Conservation (phyloP, 192 early-diverging fungal species). For the Coemansia sp. region DNA sequence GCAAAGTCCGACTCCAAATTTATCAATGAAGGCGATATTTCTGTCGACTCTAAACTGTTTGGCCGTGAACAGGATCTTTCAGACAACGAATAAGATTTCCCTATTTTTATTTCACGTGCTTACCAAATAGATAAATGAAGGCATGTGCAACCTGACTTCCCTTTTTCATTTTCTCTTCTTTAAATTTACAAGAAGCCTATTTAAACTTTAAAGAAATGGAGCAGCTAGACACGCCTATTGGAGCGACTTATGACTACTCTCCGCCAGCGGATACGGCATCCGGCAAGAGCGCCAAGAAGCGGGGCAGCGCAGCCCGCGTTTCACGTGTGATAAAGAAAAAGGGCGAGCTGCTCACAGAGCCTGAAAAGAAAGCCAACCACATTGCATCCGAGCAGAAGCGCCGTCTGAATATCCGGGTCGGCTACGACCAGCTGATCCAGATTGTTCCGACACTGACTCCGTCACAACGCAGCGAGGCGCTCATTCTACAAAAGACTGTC, state of each 20-base stretch:
- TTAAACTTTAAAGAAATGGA: neutral
- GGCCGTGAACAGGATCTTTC: constrained; percentile 61
- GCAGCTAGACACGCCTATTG: neutral
- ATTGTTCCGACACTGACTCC: constrained; percentile 81
- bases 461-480: constrained; percentile 79
- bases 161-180: neutral
- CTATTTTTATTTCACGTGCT: constrained; percentile 6
- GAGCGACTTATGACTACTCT: neutral
- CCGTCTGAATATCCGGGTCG: constrained; percentile 84
- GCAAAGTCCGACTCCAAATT: constrained; percentile 78
- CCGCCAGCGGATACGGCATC: neutral
- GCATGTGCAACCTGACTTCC: neutral
- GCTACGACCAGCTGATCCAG: constrained; percentile 87
- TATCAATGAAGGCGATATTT: constrained; percentile 83
- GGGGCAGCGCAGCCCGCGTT: constrained; percentile 1
- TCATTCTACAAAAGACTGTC: constrained; percentile 82
- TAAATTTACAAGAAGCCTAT: neutral
- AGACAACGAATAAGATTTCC: constrained; percentile 59
- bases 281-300: neutral
- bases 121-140: neutral
- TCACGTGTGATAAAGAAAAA: constrained; percentile 39
- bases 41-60: constrained; percentile 76
- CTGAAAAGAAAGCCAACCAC: constrained; percentile 93
- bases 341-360: constrained; percentile 78
- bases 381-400: constrained; percentile 94